Evolutionary conservation across 2,329 filamentous ascomycete genomes (phyloP).

Genomic region (Diaporthe eres): DNA sequence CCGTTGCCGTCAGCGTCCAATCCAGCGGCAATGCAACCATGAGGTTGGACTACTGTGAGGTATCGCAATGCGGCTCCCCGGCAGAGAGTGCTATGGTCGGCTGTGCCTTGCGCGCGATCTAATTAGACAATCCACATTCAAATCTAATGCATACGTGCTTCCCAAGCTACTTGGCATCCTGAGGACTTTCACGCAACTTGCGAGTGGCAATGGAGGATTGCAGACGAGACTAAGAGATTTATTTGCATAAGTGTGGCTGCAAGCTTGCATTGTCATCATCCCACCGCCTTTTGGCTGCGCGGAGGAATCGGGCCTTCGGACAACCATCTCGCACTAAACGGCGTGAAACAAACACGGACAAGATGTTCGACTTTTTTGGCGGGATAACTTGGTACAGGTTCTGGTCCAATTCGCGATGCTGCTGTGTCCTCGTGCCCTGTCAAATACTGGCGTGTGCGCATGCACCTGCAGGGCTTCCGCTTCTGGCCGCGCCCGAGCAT

Average conservation of each 20-base stretch:
- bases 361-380: neutral
- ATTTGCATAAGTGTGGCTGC: slow-evolving; percentile 29
- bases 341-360: slow-evolving; percentile 25
- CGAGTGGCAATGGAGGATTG: neutral
- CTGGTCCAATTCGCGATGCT: neutral
- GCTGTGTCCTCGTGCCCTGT: slow-evolving; percentile 25
- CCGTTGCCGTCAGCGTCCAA: neutral
- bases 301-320: slow-evolving; percentile 5
- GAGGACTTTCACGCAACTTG: neutral
- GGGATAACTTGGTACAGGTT: neutral
- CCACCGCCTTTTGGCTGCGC: slow-evolving; percentile 29
- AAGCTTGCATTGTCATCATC: slow-evolving; percentile 18
- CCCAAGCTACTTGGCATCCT: neutral
- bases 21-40: slow-evolving; percentile 14
- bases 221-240: neutral
- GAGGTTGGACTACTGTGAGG: neutral
- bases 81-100: neutral
- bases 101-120: slow-evolving; percentile 6
- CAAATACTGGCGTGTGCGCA: slow-evolving; percentile 25
- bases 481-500: slow-evolving; percentile 24
- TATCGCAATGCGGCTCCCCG: slow-evolving; percentile 21
- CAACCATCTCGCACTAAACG: slow-evolving; percentile 7
- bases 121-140: slow-evolving; percentile 21
- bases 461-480: slow-evolving; percentile 31
- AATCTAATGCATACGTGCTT: slow-evolving; percentile 9